Evolutionary conservation across 306 rosid species (phyloP), one percentile per base, ranked within the genome.

Genomic region (Astragalus membranaceus): DNA sequence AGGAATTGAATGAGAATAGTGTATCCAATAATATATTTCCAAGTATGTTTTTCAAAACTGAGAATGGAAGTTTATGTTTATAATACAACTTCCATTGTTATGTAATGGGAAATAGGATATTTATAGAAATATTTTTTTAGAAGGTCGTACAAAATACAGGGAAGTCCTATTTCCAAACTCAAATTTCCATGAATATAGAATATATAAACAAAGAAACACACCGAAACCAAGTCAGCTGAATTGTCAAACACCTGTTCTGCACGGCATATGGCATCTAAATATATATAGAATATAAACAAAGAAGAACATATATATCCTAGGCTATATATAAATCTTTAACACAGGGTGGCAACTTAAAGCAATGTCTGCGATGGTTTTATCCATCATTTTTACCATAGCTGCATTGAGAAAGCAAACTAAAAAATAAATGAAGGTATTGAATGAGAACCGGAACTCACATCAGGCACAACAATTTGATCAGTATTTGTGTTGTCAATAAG

Each of bases 381-480:
- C 26, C 9, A 36, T 36, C n/a, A 42, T 35, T 52, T 59, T 53
- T 29, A 17, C 17, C 35, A 35, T 2, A n/a, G n/a, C n/a, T n/a
- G n/a, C n/a, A n/a, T n/a, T n/a, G n/a, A 52, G 3, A 62, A 67
- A 57, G 10, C 8, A 3, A 15, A 69, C 17, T 3, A 52, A 65
- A 26, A 51, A 13, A 13, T 49, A 42, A 49, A 5, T 16, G 3
- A 49, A n/a, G 64, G 15, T 36, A 23, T 11, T 59, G 56, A 35
- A 7, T 72, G 41, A 32, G 32, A 39, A 10, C 0, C 2, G 0
- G 81, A 67, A 80, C 99, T 91, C 81, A 94, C 99, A 78, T 94
- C 99, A 47, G 97, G 97, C 65, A 94, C 96, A 67, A 86, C 83
- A 78, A 94, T 85, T 79, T 88, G 90, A 36, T 80, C 78, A 46